A percentile compares a stretch with the other conserved stretches of the same genome.
Evolutionary conservation across 352 stramenopile genomes (phyloP).

Genomic region (Phytophthora podocarpi): DNA sequence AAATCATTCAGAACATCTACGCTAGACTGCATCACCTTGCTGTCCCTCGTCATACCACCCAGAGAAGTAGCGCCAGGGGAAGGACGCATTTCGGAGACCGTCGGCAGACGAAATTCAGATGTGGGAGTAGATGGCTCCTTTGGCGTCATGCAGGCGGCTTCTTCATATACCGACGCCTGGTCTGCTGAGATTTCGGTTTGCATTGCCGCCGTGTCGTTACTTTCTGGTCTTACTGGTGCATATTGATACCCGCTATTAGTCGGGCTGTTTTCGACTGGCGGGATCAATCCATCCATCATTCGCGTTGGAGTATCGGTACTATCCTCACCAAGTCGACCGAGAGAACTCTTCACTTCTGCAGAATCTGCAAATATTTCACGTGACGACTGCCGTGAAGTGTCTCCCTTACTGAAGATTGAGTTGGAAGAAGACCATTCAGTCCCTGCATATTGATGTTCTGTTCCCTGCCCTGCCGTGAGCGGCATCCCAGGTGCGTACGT

Average conservation of each 20-base stretch:
- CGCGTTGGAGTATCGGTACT: constrained; percentile 5
- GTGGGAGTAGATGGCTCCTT: constrained; percentile 11
- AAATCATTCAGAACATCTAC: constrained; percentile 81
- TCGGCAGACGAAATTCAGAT: constrained; percentile 19
- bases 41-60: constrained; percentile 7
- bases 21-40: constrained; percentile 28
- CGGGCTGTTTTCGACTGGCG: constrained; percentile 13
- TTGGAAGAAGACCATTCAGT: constrained; percentile 12
- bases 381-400: constrained; percentile 8
- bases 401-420: constrained; percentile 2
- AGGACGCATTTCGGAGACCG: constrained; percentile 18
- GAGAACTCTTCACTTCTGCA: constrained; percentile 9
- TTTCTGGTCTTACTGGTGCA: background rate
- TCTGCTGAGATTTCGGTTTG: constrained; percentile 6
- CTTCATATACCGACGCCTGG: constrained; percentile 15
- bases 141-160: constrained; percentile 2
- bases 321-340: background rate
- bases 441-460: constrained; percentile 16
- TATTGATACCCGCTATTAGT: constrained; percentile 6
- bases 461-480: background rate
- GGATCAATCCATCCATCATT: constrained; percentile 18
- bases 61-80: constrained; percentile 12
- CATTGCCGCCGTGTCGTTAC: background rate
- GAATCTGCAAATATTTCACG: constrained; percentile 21
- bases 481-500: constrained; percentile 10